Percentiles rank a stretch among this genome's conserved stretches.
Evolutionary conservation across 2,329 filamentous ascomycete genomes (phyloP).

Genomic region (Trichoderma polysporum): DNA sequence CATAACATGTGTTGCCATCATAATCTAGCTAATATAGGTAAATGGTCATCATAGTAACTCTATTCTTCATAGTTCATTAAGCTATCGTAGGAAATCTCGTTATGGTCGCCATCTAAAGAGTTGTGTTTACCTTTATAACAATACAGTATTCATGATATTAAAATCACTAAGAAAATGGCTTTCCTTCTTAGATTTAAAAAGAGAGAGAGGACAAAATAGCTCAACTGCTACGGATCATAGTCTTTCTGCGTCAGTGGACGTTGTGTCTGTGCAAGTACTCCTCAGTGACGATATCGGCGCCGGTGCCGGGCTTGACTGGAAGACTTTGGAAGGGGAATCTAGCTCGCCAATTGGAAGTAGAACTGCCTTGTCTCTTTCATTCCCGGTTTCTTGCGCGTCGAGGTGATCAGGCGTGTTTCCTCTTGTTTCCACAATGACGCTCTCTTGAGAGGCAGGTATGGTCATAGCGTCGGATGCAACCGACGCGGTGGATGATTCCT

Average conservation of each 20-base stretch:
- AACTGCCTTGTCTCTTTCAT: background rate
- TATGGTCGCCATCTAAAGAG: background rate
- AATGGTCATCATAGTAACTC: background rate
- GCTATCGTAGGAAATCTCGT: background rate
- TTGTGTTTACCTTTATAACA: slow-evolving; percentile 1
- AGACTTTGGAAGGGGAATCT: slow-evolving; percentile 1
- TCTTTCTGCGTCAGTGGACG: background rate
- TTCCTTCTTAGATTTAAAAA: background rate
- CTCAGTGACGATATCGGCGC: slow-evolving; percentile 8
- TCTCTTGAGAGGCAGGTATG: slow-evolving; percentile 8
- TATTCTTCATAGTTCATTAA: background rate
- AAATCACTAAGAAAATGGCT: background rate
- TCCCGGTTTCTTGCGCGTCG: background rate
- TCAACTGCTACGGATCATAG: background rate
- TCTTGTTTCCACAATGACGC: slow-evolving; percentile 11
- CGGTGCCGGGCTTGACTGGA: slow-evolving; percentile 1
- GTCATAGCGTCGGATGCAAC: background rate
- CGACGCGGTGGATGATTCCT: background rate
- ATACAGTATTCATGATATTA: background rate
- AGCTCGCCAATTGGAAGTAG: background rate
- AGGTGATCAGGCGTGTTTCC: background rate
- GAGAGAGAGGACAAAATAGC: background rate
- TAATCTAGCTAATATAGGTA: background rate
- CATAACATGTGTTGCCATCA: background rate
- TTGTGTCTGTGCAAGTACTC: background rate